Evolutionary conservation across 257 asterid genomes (phyloP).

Genomic region (Anisodus acutangulus): DNA sequence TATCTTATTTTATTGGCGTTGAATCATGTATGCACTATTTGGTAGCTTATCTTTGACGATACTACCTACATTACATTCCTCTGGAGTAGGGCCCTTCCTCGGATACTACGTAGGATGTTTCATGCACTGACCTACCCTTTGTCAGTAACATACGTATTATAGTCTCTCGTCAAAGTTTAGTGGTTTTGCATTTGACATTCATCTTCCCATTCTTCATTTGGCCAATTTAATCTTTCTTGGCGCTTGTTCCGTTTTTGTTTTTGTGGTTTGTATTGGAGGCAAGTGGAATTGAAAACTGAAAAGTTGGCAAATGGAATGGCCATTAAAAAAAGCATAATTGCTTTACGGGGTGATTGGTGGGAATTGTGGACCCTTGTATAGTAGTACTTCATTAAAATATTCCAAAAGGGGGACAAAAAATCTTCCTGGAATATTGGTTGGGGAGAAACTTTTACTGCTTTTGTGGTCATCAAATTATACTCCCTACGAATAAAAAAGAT

Average conservation of each 20-base stretch:
- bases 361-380: slow-evolving; percentile 11
- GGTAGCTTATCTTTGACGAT: neutral
- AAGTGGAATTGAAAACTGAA: neutral
- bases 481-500: too few relatives aligned
- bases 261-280: neutral
- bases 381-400: neutral
- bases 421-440: neutral
- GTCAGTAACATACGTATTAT: neutral
- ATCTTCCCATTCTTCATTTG: neutral
- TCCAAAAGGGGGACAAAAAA: neutral
- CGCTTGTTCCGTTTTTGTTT: neutral
- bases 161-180: too few relatives aligned
- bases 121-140: too few relatives aligned
- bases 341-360: neutral
- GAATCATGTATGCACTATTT: neutral
- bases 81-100: too few relatives aligned
- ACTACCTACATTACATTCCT: neutral
- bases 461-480: neutral
- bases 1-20: neutral
- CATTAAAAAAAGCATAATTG: neutral
- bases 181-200: neutral
- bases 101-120: too few relatives aligned
- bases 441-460: neutral
- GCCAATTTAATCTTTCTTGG: neutral
- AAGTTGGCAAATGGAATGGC: neutral